Evolutionary conservation across 1,139 yeast species (phyloP), one percentile per base, ranked within the genome.

Genomic region (Wickerhamomyces sp.): DNA sequence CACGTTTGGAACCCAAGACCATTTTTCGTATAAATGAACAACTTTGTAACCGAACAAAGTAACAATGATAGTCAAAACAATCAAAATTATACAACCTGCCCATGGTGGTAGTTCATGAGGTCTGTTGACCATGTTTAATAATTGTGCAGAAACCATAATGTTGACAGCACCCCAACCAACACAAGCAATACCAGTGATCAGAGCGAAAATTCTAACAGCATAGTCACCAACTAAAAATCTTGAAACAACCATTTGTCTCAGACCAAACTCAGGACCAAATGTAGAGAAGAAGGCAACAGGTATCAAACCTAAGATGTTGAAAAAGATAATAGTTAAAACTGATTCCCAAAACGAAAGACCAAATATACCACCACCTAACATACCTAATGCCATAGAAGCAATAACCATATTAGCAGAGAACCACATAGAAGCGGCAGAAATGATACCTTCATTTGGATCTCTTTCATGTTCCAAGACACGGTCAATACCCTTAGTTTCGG

Each of bases 131-230:
- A 85, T 78, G 63, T 83, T 81, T 50, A 89, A 70, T 56, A 89
- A 70, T 60, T 87, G 95, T 19, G 96, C 95, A 27, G 94, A 80
- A 21, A 89, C 84, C 78, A 89, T 86, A 48, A 88, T 85, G 64
- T 89, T 90, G 35, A 88, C 94, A 15, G 95, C 87, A 63, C 95
- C 89, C 97, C 97, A 89, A 49, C 97, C 97, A 47, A 89, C 76
- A 74, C 96, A 87, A 14, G 96, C 94, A 54, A 89, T 63, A 55
- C 81, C 76, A 59, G 89, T 89, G 56, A 89, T 71, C 32, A 82
- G 61, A 15, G 95, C 82, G 57, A 89, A 85, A 42, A 89, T 70
- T 60, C 95, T 75, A 64, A 85, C 81, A 37, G 85, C 81, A 33
- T 70, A 62, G 60, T 81, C 78, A 52, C 97, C 97, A 54, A 82